Base-by-base conservation (phyloP, 2,329 filamentous ascomycete species). In the Arthroderma sp. region DNA sequence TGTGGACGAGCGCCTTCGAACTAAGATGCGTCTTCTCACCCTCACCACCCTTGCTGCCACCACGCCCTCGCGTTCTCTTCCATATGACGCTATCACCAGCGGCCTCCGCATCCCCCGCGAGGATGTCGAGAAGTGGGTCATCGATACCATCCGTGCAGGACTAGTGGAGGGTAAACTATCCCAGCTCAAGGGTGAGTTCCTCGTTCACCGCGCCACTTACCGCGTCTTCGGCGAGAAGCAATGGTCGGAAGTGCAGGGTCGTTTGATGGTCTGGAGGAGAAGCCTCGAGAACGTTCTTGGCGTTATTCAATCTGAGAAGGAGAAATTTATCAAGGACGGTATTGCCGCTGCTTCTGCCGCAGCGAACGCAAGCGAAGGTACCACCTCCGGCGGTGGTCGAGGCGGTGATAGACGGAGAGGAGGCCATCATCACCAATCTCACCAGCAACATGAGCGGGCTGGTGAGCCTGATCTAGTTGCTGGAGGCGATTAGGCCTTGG, bases 101-200 rank as follows among this genome's bases (percentile, higher is more conserved):
- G 83, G 86, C 4, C 78, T 98, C 39, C 83, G 91, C 66, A 80
- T 98, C 45, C 80, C 86, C 38, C 61, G 70, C 39, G 80, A 84
- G 52, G 86, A 96, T 51, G 86, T 96, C 36, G 91, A 98, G 74
- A 83, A 89, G 75, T 98, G 91, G 91, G 86, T 93, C 54, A 98
- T 98, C 59, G 91, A 98, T 64, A 88, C 93, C 55, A 95, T 98
- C 68, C 86, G 91, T 54, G 86, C 88, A 40, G 87, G 88, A 31
- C 79, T 98, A 33, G 86, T 98, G 43, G 91, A 98, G 72, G 91
- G 91, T 62, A 94, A 94, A 70, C 79, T 98, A 55, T 91, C 84
- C 48, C 91, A 98, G 71, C 77, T 89, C 63, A 87, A 86, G 64
- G 78, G 86, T 63, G 84, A 89, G 51, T 96, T 98, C 75, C 75